These are phyloP conservation scores for Venturia aucupariae DNA, from an alignment of 2,329 filamentous ascomycete species.

Conservation along the genomic window DNA sequence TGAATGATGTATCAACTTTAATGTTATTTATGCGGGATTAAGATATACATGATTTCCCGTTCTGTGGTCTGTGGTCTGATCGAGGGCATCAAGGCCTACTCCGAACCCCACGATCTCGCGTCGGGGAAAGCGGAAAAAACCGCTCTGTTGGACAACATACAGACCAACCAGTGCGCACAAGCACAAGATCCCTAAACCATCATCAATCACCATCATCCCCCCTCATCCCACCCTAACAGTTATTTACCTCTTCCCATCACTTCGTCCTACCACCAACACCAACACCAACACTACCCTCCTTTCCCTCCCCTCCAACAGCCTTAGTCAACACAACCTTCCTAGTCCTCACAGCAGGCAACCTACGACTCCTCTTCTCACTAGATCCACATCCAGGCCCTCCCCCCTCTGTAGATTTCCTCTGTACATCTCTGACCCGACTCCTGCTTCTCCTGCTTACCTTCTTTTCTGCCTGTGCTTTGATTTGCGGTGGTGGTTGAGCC, in stretches of 20 bases:
- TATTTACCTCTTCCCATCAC: not conserved
- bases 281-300: not conserved
- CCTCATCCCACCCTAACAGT: no score
- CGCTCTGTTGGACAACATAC: no score
- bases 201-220: not conserved
- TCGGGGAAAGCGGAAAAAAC: no score
- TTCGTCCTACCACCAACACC: not conserved
- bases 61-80: not conserved
- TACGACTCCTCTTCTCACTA: not conserved
- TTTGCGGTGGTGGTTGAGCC: no score
- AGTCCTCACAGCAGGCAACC: not conserved
- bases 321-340: not conserved
- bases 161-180: no score
- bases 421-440: not conserved
- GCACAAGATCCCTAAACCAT: not conserved
- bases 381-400: not conserved
- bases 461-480: not conserved
- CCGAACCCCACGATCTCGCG: no score
- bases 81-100: no score
- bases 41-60: not conserved
- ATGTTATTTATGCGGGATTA: not conserved
- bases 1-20: not conserved
- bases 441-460: not conserved
- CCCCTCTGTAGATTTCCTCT: not conserved
- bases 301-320: not conserved